Evolutionary conservation across 2,329 filamentous ascomycete genomes (phyloP).

Genomic region (Fusarium sp.): DNA sequence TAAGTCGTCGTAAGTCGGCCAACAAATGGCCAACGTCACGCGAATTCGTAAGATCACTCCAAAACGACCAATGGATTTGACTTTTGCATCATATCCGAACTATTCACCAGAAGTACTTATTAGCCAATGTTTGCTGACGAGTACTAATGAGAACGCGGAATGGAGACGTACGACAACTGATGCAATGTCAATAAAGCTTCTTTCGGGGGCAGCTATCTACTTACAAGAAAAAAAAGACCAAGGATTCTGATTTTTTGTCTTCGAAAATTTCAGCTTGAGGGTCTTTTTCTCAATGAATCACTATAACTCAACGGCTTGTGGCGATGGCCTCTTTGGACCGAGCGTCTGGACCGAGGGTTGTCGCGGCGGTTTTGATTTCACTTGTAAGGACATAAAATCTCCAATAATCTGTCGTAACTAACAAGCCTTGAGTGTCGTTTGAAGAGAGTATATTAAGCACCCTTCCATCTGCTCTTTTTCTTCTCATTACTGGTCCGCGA

Average conservation of each 20-base stretch:
- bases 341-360: slow-evolving; percentile 45
- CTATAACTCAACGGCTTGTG: slow-evolving; percentile 45
- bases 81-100: background rate
- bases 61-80: background rate
- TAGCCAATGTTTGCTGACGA: slow-evolving; percentile 12
- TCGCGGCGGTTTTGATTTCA: slow-evolving; percentile 50
- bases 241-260: background rate
- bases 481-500: slow-evolving; percentile 40
- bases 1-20: slow-evolving; percentile 2
- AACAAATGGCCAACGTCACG: slow-evolving; percentile 2
- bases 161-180: too few species aligned
- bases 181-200: background rate
- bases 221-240: background rate
- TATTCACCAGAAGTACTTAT: slow-evolving; percentile 11
- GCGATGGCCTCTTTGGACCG: slow-evolving; percentile 47
- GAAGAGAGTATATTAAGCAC: slow-evolving; percentile 47
- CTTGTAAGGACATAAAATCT: slow-evolving; percentile 30
- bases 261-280: background rate
- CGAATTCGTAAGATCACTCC: slow-evolving; percentile 5
- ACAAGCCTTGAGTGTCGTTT: slow-evolving; percentile 43
- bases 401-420: slow-evolving; percentile 3
- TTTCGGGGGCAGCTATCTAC: background rate
- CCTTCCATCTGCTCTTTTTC: slow-evolving; percentile 42
- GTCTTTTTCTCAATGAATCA: slow-evolving; percentile 18
- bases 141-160: too few species aligned